Base-by-base conservation (phyloP, 306 rosid species). In the Vigna angularis region DNA sequence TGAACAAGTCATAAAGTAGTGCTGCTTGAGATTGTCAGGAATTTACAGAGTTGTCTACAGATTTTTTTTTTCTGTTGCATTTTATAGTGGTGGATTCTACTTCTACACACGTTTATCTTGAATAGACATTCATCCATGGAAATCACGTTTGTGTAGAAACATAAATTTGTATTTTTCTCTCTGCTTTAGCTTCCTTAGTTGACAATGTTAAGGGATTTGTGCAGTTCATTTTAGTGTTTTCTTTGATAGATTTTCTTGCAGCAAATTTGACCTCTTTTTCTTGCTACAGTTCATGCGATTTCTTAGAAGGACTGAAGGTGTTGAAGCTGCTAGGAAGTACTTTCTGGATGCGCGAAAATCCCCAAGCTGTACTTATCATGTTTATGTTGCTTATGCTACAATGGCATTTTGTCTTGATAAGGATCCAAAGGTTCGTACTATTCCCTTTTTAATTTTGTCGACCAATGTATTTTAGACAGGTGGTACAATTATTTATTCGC, bases 281-380 rank as follows among this genome's bases (percentile, higher is more conserved):
- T 67, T 80, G 85, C 28, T 83, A 88, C 98, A 95, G 98, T 95
- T 88, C 70, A 91, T 95, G 79, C 98, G 98, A 76, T 95, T 95
- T 78, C 87, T 95, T 50, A 86, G 98, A 80, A 87, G 98, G 79
- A 92, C 90, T 6, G 98, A 91, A 86, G 98, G 98, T 66, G 93
- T 95, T 87, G 98, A 95, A 90, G 93, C 98, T 75, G 97, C 98
- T 81, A 92, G 96, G 77, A 95, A 92, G 77, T 90, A 92, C 84
- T 95, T 95, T 85, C 85, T 90, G 66, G 98, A 95, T 87, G 97
- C 98, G 49, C 98, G 92, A 77, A 90, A 95, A 83, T 95, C 89
- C 51, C 87, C 93, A 70, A 89, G 80, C 74, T 95, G 98, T 90
- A 86, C 96, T 3, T 92, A 92, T 88, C 98, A 95, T 83, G 97